Conservation (phyloP, 768 basidiomycete species). For the Suillus placidus region DNA sequence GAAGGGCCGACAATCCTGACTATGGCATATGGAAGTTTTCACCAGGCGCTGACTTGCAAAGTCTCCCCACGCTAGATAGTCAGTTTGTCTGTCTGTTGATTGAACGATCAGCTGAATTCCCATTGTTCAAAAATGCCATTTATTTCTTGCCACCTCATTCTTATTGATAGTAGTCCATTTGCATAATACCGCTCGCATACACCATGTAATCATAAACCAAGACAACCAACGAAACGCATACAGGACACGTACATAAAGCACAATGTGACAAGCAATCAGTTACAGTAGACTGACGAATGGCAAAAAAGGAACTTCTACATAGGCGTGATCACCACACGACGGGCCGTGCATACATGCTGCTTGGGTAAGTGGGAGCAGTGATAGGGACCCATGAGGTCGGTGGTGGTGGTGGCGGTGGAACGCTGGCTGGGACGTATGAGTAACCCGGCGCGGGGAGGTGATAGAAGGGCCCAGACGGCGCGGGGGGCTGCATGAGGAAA, state of each 20-base stretch:
- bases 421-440: background rate
- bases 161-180: background rate
- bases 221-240: background rate
- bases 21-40: too few species aligned
- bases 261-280: background rate
- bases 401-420: background rate
- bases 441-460: background rate
- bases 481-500: background rate
- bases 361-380: background rate
- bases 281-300: background rate
- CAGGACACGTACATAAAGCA: background rate
- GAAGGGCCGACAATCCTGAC: too few species aligned
- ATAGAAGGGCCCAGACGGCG: background rate
- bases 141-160: background rate
- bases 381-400: constrained; percentile 3
- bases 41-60: too few species aligned
- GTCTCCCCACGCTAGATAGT: too few species aligned
- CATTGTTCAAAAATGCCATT: too few species aligned
- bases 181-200: background rate
- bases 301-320: background rate
- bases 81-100: too few species aligned
- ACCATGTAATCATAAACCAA: background rate
- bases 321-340: background rate
- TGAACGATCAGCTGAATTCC: too few species aligned
- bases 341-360: background rate